Conservation (phyloP, 2,329 filamentous ascomycete genomes). For the Decorospora gaudefroyi region DNA sequence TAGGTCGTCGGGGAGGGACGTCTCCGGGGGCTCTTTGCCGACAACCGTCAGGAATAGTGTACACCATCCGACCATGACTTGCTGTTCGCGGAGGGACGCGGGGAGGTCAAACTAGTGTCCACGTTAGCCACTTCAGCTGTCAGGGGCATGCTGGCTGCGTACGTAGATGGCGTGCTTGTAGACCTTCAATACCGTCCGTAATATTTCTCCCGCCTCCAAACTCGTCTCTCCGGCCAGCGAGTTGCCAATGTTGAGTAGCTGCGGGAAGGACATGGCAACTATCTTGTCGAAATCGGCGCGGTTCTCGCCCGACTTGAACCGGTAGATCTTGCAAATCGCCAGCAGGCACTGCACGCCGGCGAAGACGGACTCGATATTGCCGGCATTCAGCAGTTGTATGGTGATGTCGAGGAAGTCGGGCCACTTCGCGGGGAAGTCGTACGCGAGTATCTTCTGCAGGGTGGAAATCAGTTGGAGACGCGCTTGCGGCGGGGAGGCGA, state of each 20-base stretch:
- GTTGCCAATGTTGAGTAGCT: conserved; percentile 83
- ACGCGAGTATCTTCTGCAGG: conserved; percentile 92
- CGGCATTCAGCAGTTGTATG: conserved; percentile 81
- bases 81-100: conserved; percentile 73
- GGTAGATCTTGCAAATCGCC: conserved; percentile 91
- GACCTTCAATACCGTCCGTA: conserved; percentile 90
- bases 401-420: conserved; percentile 93
- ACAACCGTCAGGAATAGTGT: conserved; percentile 91
- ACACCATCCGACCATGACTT: conserved; percentile 92
- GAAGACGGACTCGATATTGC: conserved; percentile 84
- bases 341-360: conserved; percentile 92
- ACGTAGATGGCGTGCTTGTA: conserved; percentile 99
- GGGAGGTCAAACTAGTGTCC: conserved; percentile 80
- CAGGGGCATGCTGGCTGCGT: conserved; percentile 45
- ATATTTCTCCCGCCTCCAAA: conserved; percentile 93
- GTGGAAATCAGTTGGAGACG: conserved; percentile 92
- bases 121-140: conserved; percentile 30
- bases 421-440: conserved; percentile 94
- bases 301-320: conserved; percentile 86
- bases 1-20: conserved; percentile 76
- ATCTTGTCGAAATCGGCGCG: conserved; percentile 92
- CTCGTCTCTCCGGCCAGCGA: conserved; percentile 88
- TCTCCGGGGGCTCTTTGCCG: conserved; percentile 78
- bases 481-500: conserved; percentile 75
- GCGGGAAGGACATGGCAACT: conserved; percentile 86